phyloP scores from a whole-genome alignment of 2,329 filamentous ascomycete genomes.

The Stemphylium beticola region DNA sequence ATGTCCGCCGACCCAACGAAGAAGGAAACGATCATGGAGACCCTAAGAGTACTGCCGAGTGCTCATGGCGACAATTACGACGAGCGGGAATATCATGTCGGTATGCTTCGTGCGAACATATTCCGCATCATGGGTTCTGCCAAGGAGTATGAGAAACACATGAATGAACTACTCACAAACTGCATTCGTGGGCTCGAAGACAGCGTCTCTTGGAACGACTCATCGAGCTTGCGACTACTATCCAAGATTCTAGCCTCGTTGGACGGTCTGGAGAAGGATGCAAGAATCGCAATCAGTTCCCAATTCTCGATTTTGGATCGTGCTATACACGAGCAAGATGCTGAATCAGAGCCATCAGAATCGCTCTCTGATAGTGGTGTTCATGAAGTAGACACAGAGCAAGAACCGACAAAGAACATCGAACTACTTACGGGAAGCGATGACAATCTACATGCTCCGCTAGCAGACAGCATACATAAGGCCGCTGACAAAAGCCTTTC shows the following conservation, averaged over 20 bases:
- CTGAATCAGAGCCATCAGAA: background rate
- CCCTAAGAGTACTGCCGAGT: background rate
- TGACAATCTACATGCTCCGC: no score
- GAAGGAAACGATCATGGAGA: background rate
- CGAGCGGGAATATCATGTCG: background rate
- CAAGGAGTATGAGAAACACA: background rate
- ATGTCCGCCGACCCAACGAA: background rate
- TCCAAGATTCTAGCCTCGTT: background rate
- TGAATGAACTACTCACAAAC: background rate
- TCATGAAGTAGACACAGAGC: background rate
- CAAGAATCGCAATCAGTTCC: background rate
- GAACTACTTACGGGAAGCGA: no score
- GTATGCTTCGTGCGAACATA: background rate
- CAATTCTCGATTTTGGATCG: background rate
- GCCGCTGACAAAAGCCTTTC: no score
- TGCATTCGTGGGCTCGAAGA: background rate
- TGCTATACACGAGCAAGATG: background rate
- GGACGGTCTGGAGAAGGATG: background rate
- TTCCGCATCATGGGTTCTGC: background rate
- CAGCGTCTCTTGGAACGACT: constrained; percentile 2
- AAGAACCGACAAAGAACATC: background rate
- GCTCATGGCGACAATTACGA: no score
- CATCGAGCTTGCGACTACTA: background rate
- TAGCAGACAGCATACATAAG: no score
- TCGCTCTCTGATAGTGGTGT: background rate